Evolutionary conservation across 208 protist genomes (phyloP), one percentile per base, ranked within the genome.

Genomic region (Acanthamoeba lenticulata): DNA sequence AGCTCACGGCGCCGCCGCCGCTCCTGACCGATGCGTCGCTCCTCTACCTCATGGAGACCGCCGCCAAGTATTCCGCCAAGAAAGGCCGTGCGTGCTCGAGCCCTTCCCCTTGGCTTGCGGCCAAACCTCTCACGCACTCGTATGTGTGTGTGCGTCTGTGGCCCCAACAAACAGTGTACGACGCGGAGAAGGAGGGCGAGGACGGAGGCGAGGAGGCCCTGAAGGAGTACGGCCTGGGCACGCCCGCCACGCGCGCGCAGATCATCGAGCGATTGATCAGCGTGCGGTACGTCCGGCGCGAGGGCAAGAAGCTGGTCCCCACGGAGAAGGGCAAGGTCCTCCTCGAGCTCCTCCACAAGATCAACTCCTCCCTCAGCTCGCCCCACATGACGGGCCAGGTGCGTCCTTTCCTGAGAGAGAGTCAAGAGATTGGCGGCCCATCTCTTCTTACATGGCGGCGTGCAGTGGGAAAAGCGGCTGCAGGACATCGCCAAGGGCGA

Each of bases 261-360:
- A 94, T 42, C 19, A 94, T 94, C 62, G 90, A 94, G 42, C 40
- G 72, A 29, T 44, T 94, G 45, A 94, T 94, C 67, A 44, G 6
- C 45, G 90, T 94, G 34, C 57, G 62, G 38, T 85, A 94, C 27
- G 65, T 94, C 24, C 32, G 34, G 40, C 34, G 90, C 57, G 90
- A 94, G 49, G 90, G 90, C 67, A 79, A 47, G 42, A 62, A 44
- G 90, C 55, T 94, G 60, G 55, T 94, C 36, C 90, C 90, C 24
- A 94, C 90, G 3, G 90, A 94, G 67, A 94, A 94, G 69, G 90
- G 90, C 45, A 79, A 85, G 90, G 85, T 79, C 36, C 90, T 94
- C 49, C 42, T 94, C 24, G 90, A 79, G 1, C 69, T 94, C n/a
- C 49, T 94, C 13, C 40, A 65, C 45, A 77, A 94, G 69, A 94